Conservation (phyloP, 208 protist species). For the Trypanosoma rangeli region DNA sequence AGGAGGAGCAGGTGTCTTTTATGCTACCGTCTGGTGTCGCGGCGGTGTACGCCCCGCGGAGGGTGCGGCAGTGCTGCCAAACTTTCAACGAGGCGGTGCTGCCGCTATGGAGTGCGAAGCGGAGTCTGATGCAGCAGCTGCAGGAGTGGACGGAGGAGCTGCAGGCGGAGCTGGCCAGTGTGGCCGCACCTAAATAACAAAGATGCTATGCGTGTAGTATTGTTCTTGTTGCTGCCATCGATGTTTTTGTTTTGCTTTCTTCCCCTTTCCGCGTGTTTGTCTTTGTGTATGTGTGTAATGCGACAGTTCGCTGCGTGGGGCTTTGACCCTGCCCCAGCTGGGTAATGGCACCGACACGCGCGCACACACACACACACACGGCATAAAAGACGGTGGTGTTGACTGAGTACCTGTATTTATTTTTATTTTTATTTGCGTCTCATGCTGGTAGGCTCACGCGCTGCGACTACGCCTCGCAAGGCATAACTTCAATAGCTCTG, state of each 20-base stretch:
- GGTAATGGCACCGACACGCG: too few species aligned
- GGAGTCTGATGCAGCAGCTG: conserved; percentile 16
- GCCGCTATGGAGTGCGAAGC: conserved; percentile 15
- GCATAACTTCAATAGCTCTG: too few species aligned
- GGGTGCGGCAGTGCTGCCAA: conserved; percentile 15
- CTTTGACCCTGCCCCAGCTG: too few species aligned
- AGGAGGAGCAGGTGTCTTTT: conserved; percentile 2
- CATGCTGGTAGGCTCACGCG: too few species aligned
- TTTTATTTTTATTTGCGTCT: background rate
- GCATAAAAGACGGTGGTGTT: background rate
- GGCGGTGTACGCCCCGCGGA: conserved; percentile 2
- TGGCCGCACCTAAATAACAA: background rate
- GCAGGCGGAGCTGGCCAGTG: conserved; percentile 19
- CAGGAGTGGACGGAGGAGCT: conserved; percentile 29
- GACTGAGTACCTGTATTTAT: background rate
- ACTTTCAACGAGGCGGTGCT: conserved; percentile 14
- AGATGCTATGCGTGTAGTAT: background rate
- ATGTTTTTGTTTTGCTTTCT: background rate
- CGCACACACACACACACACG: too few species aligned
- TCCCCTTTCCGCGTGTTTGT: background rate
- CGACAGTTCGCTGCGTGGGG: too few species aligned
- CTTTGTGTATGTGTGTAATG: too few species aligned
- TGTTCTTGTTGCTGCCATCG: background rate
- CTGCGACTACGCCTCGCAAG: too few species aligned
- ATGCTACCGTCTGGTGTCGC: background rate